Conservation (phyloP, 2,329 filamentous ascomycete genomes). For the Pestalotiopsis sp. region DNA sequence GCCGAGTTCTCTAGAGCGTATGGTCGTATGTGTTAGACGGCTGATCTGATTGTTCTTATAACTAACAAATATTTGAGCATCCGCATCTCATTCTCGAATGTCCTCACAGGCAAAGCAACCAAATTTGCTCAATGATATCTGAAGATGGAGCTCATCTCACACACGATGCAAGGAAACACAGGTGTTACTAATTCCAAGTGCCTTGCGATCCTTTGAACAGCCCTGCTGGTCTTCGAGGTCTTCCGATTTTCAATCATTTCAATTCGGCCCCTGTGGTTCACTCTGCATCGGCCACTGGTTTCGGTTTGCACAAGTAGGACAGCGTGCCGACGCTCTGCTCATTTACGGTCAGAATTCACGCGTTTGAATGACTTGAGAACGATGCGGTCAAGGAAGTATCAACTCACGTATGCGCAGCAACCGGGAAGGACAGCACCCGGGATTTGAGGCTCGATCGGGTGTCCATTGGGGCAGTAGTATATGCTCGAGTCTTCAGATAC, state of each 20-base stretch:
- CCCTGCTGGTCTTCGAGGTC: no score
- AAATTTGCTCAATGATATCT: no score
- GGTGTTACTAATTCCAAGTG: no score
- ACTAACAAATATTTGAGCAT: neutral
- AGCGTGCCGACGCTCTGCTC: neutral
- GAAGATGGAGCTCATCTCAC: no score
- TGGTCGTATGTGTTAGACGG: neutral
- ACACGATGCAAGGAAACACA: no score
- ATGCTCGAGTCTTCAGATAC: conserved; percentile 4
- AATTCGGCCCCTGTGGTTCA: neutral
- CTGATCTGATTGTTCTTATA: neutral
- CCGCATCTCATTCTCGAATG: no score
- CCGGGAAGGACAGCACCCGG: conserved; percentile 3
- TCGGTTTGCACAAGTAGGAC: neutral
- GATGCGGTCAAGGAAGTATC: no score
- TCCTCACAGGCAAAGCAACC: no score
- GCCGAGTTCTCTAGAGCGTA: neutral
- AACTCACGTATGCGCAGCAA: conserved; percentile 3
- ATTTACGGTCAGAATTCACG: neutral
- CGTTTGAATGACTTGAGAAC: neutral
- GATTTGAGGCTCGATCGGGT: neutral
- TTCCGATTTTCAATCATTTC: no score
- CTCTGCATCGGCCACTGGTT: neutral
- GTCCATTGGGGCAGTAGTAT: conserved; percentile 5
- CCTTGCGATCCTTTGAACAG: no score